Evolutionary conservation across 2,329 filamentous ascomycete genomes (phyloP), one percentile per base, ranked within the genome.

Genomic region (Aspergillus amoenus): DNA sequence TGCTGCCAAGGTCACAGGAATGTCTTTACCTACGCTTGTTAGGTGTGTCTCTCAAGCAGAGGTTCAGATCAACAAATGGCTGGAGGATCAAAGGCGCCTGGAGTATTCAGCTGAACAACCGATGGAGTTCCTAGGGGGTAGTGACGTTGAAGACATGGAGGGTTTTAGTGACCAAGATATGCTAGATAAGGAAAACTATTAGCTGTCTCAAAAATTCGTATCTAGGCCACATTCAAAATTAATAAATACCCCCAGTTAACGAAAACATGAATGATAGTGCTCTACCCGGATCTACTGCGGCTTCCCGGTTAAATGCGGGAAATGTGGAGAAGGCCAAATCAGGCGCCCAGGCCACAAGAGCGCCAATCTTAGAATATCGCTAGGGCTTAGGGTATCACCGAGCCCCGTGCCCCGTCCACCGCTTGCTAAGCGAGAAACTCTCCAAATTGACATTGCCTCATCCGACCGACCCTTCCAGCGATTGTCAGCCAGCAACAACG

Each of bases 1-100:
- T 47, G 81, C 77, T 11, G 82, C 82, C 9, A 75, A 74, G 58
- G 66, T 81, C 15, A 77, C 77, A 6, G 84, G 81, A 6, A 63
- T 84, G 34, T 78, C 79, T 11, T 59, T 85, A 45, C 70, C 78
- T 24, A 79, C 77, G 37, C 70, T 87, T 43, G 66, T 84, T 13
- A 72, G 70, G 55, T 80, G 78, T 15, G 82, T 86, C 0, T 77
- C 74, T 45, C 71, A 76, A 37, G 75, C 79, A 0, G 84, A 87
- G 65, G 60, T 68, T 54, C 77, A 67, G 58, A 66, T 83, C 55
- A 68, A 75, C 47, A 69, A 66, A 52, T 75, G 72, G 67, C 65
- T 72, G 56, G 74, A 69, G 46, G 68, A 70, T 41, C 65, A 66
- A 61, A 71, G 72, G 45, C 69, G 71, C 34, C 64, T 66, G 7